Evolutionary conservation across 176 grass and related monocot genomes (phyloP).

Genomic region (Rhynchospora tenuis): DNA sequence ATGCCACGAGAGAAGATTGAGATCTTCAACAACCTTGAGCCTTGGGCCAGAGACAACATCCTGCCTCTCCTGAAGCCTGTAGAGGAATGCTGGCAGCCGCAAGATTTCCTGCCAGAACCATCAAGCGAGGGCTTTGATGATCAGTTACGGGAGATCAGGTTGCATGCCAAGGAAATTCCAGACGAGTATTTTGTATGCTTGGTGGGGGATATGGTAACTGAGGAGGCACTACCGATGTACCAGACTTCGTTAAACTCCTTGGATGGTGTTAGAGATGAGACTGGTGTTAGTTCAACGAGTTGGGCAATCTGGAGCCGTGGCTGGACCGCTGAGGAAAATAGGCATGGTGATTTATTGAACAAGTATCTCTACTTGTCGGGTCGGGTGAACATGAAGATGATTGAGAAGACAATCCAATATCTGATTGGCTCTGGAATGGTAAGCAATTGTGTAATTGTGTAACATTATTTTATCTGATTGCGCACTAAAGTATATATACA

Average conservation of each 20-base stretch:
- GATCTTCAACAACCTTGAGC: slow-evolving; percentile 31
- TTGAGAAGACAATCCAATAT: slow-evolving; percentile 72
- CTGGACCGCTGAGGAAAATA: slow-evolving; percentile 71
- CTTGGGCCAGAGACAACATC: slow-evolving; percentile 31
- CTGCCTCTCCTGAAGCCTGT: slow-evolving; percentile 30
- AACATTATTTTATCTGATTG: background rate
- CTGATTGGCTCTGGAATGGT: slow-evolving; percentile 66
- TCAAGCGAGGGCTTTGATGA: slow-evolving; percentile 17
- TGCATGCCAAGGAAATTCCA: slow-evolving; percentile 56
- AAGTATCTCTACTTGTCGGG: slow-evolving; percentile 66
- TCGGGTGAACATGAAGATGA: slow-evolving; percentile 58
- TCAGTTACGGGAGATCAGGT: slow-evolving; percentile 31
- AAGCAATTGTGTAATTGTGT: background rate
- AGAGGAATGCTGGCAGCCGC: slow-evolving; percentile 40
- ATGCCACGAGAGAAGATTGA: slow-evolving; percentile 38
- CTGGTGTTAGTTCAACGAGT: slow-evolving; percentile 54
- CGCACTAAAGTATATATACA: too few species aligned
- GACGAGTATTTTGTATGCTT: slow-evolving; percentile 71
- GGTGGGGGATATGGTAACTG: slow-evolving; percentile 69
- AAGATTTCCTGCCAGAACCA: slow-evolving; percentile 35
- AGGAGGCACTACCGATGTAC: slow-evolving; percentile 62
- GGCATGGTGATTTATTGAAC: slow-evolving; percentile 62
- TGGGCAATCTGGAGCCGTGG: slow-evolving; percentile 71
- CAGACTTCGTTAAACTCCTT: slow-evolving; percentile 68
- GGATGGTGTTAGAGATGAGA: slow-evolving; percentile 58